Base-by-base conservation (phyloP, 345 rosid genomes). In the Citrus trifoliata region DNA sequence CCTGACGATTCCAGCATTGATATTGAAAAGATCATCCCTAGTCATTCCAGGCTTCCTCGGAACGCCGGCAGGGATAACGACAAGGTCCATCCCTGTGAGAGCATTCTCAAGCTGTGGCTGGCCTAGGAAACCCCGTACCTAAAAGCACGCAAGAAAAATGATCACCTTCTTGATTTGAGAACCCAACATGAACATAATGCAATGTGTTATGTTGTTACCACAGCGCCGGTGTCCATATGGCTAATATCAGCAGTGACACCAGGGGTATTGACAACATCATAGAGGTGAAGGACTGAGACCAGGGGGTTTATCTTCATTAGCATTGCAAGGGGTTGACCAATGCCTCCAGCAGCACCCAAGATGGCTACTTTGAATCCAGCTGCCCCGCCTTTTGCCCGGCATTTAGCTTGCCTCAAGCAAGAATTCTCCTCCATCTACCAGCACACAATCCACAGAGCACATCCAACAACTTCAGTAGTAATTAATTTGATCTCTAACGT, bases 1-100 rank as follows among this genome's bases (percentile, higher is more conserved):
- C 88, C 59, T 89, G 60, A 93, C 97, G 83, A 94, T 93, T 79
- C 98, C 95, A 73, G 98, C 98, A 81, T 94, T 94, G 76, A 93
- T 90, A 70, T 93, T 93, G 82, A 94, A 94, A 32, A 94, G 92
- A 80, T 94, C 98, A 82, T 92, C 98, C 38, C 97, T 86, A 0
- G 93, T 94, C 97, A 92, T 92, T 81, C 97, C 95, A 40, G 98
- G 98, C 80, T 92, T 94, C 84, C 95, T 88, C 32, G 98, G 97
- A 46, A 92, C 83, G 75, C 98, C 97, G 40, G 98, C 97, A 51
- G 98, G 97, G 71, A 94, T 91, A 80, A 94, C 86, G 70, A 92
- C 98, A 80, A 92, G 91, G 83, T 92, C 94, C 91, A 91, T 88
- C 66, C 98, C 97, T 4, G 88, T 88, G 59, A 94, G 82, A 0